These are phyloP conservation scores for Phialophora expanda DNA, from an alignment of 2,329 filamentous ascomycete genomes.

Conservation along the genomic window DNA sequence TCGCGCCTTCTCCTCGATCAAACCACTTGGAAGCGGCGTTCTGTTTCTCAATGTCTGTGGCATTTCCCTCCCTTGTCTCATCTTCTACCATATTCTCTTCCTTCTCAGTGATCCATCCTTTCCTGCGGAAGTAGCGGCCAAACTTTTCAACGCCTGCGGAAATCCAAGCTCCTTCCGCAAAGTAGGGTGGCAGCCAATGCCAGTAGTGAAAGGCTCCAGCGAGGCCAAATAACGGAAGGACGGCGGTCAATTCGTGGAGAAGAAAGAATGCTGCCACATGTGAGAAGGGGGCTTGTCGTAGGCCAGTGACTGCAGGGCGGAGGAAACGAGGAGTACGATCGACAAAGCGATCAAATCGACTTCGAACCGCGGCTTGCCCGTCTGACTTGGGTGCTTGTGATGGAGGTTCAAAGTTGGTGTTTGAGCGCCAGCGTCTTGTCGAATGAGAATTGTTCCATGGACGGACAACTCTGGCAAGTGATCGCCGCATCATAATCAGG, in stretches of 20 bases:
- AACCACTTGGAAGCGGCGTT: constrained; percentile 24
- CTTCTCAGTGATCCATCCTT: constrained; percentile 75
- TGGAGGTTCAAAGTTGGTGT: constrained; percentile 14
- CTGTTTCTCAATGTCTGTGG: constrained; percentile 16
- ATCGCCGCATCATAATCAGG: constrained; percentile 9
- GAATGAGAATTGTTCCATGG: neutral
- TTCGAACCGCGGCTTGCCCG: constrained; percentile 23
- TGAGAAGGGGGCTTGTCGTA: constrained; percentile 77
- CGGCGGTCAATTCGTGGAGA: constrained; percentile 88
- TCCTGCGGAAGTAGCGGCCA: constrained; percentile 75
- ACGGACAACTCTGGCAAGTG: neutral
- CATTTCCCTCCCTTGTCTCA: constrained; percentile 41
- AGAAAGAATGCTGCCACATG: constrained; percentile 86
- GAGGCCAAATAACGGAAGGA: constrained; percentile 77
- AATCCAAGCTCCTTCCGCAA: constrained; percentile 59
- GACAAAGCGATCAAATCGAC: constrained; percentile 36
- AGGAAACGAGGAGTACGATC: constrained; percentile 36
- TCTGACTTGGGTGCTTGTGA: constrained; percentile 16
- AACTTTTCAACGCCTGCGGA: constrained; percentile 73
- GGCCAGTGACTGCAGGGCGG: constrained; percentile 40
- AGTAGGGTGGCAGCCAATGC: constrained; percentile 69
- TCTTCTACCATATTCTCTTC: constrained; percentile 54
- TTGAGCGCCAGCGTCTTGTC: constrained; percentile 20
- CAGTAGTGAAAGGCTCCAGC: constrained; percentile 80
- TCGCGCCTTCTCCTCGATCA: constrained; percentile 51